Evolutionary conservation across 148 eudicot genomes (phyloP).

Genomic region (Persicaria maculosa): DNA sequence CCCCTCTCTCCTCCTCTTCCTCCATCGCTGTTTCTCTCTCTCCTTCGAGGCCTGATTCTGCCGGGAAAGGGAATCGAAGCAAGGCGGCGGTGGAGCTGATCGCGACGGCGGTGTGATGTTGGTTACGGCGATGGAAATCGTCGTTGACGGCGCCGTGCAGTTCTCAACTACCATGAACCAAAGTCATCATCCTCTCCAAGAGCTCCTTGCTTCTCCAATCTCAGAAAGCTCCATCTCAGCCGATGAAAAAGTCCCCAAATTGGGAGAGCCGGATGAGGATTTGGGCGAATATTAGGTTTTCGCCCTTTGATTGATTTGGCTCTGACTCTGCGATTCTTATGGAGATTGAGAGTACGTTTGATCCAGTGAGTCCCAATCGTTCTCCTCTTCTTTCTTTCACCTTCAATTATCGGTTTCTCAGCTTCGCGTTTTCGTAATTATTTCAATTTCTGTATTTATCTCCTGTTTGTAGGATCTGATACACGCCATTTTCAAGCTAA

Average conservation of each 20-base stretch:
- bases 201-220: not conserved
- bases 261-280: constrained; percentile 17
- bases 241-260: constrained; percentile 22
- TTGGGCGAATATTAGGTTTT: constrained; percentile 2
- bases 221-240: constrained; percentile 57
- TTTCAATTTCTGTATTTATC: not conserved
- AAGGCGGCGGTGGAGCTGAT: not conserved
- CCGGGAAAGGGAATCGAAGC: constrained; percentile 15
- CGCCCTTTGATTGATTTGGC: too few species aligned
- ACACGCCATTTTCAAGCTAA: constrained; percentile 74
- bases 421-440: not conserved
- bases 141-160: constrained; percentile 12
- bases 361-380: constrained; percentile 8
- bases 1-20: not conserved
- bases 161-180: constrained; percentile 3
- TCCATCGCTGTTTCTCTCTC: not conserved
- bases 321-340: not conserved
- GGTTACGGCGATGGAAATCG: constrained; percentile 7
- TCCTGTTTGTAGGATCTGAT: constrained; percentile 48
- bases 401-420: not conserved
- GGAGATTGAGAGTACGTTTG: constrained; percentile 1
- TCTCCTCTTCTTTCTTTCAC: not conserved
- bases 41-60: not conserved
- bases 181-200: not conserved
- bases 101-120: not conserved